Conservation (phyloP, 257 asterid species). For the Coffea eugenioides region DNA sequence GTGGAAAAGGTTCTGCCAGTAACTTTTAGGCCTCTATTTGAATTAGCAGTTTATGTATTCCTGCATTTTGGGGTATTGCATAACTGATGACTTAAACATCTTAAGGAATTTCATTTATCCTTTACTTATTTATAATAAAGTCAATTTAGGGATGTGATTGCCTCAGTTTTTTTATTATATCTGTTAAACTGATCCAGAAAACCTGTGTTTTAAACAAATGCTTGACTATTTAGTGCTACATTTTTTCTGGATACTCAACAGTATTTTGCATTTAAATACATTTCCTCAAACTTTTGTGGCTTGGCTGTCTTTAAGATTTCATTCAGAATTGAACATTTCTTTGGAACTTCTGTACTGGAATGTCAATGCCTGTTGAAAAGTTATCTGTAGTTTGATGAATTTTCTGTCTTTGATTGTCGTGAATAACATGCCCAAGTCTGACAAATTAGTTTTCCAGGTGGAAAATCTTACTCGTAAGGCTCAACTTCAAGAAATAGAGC, state of each 20-base stretch:
- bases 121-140: background rate
- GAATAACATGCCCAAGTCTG: constrained; percentile 12
- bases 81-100: background rate
- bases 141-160: background rate
- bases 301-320: background rate
- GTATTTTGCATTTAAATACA: background rate
- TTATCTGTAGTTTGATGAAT: background rate
- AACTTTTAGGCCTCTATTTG: background rate
- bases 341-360: background rate
- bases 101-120: background rate
- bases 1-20: background rate
- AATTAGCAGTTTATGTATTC: background rate
- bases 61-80: background rate
- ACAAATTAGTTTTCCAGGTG: constrained; percentile 49
- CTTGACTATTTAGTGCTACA: background rate
- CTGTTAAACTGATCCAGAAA: background rate
- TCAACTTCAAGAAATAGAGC: constrained; percentile 74
- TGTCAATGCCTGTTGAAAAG: background rate
- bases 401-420: constrained; percentile 1
- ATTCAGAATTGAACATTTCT: too few relatives aligned
- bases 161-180: background rate
- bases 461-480: constrained; percentile 71
- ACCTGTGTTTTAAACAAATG: background rate
- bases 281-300: background rate
- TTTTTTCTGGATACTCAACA: background rate